These are phyloP conservation scores for Cymbopogon flexuosus DNA, from an alignment of 202 grass and related monocot species.

Conservation along the genomic window DNA sequence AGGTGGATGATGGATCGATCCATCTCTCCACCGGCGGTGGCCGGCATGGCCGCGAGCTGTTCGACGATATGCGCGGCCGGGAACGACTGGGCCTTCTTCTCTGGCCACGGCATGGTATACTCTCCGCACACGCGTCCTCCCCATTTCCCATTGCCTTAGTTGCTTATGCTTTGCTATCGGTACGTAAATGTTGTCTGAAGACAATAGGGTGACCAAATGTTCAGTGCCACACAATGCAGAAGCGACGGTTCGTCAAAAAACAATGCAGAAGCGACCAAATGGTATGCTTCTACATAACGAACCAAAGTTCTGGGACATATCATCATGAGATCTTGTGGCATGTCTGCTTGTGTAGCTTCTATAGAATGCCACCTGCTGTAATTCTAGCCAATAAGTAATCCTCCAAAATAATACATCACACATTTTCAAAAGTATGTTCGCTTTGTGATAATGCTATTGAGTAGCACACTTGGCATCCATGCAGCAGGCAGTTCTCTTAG, in stretches of 20 bases:
- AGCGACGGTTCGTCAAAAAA: too few species aligned
- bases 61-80: not conserved
- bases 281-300: not conserved
- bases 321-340: too few species aligned
- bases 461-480: not conserved
- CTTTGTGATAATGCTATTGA: not conserved
- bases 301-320: not conserved
- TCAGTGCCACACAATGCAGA: not conserved
- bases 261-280: not conserved
- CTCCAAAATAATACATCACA: not conserved
- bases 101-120: not conserved
- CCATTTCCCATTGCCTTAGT: not conserved
- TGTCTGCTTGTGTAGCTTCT: too few species aligned
- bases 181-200: not conserved
- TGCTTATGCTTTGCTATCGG: not conserved
- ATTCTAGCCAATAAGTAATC: too few species aligned
- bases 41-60: not conserved
- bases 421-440: not conserved
- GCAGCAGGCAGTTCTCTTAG: not conserved
- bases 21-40: not conserved
- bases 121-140: not conserved
- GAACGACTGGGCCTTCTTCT: not conserved
- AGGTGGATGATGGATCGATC: not conserved
- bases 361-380: too few species aligned
- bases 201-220: not conserved